phyloP scores from a whole-genome alignment of 129 eudicot species.

The Smallanthus sonchifolius region DNA sequence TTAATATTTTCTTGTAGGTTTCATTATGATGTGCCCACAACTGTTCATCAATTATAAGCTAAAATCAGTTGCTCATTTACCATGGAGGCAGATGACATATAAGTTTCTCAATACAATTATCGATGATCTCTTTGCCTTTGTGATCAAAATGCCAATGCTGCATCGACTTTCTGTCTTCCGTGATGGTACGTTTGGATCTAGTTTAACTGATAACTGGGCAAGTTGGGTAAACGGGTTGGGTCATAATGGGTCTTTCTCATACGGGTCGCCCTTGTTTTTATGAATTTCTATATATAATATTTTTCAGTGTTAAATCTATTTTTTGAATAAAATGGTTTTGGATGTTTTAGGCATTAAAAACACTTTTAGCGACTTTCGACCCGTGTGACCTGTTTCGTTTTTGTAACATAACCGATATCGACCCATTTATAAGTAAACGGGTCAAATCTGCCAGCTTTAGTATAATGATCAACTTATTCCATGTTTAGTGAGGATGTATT shows the following conservation, averaged over 20 bases:
- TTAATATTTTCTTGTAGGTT: conserved; percentile 49
- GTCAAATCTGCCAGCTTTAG: background rate
- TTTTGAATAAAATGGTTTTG: background rate
- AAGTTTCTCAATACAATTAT: conserved; percentile 89
- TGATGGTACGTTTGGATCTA: conserved; percentile 59
- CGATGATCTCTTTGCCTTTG: conserved; percentile 96
- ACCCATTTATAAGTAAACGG: background rate
- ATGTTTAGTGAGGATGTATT: background rate
- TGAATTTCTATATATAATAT: background rate
- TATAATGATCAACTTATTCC: background rate
- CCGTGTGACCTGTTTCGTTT: background rate
- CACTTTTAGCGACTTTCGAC: background rate
- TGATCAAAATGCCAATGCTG: conserved; percentile 89
- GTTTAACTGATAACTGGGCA: background rate
- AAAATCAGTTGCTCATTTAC: conserved; percentile 91
- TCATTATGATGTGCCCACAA: conserved; percentile 99
- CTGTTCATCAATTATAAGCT: conserved; percentile 91
- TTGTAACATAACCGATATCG: background rate
- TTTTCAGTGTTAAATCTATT: background rate
- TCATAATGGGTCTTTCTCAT: background rate
- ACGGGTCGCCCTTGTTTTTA: background rate
- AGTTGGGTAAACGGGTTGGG: background rate
- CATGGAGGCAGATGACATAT: conserved; percentile 99
- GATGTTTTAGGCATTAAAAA: background rate
- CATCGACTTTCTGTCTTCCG: conserved; percentile 99